Evolutionary conservation across 2,329 filamentous ascomycete species (phyloP), one percentile per base, ranked within the genome.

Genomic region (Cladosporium sp.): DNA sequence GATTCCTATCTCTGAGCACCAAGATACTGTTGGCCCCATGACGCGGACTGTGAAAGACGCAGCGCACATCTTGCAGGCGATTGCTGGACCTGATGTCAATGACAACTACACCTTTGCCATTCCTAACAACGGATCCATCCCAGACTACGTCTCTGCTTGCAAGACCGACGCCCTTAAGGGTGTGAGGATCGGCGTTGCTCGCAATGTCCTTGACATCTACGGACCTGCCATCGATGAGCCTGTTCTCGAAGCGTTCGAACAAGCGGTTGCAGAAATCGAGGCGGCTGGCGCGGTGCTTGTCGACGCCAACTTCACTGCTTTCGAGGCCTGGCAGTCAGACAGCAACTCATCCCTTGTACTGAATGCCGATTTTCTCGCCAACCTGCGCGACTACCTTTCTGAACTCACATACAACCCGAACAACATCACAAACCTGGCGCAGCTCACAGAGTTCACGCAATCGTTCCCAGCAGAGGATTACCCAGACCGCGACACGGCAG

Each of bases 121-220:
- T 24, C 85, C 84, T 1, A 83, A 0, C 72, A 88, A 62, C 88
- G 87, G 57, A 75, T 80, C 7, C 73, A 70, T 2, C 79, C 83
- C 0, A 58, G 51, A 53, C 29, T 53, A 53, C 20, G 41, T 47
- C 17, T 41, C 47, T 80, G 83, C 60, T 73, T 79, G 17, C 65
- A 73, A 17, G 72, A 73, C 11, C 73, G 75, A 0, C 70, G 86
- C 0, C 54, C 66, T 32, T 53, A 57, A 54, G 9, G 81, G 80
- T 7, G 79, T 79, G 47, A 75, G 83, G 2, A 81, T 88, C 20
- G 85, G 85, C 3, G 74, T 88, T 3, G 80, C 84, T 0, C 73
- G 78, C 15, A 84, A 85, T 56, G 71, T 79, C 1, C 70, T 87
- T 29, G 68, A 70, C 3, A 57, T 66, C 3, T 64, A 59, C 18